Evolutionary conservation across 2,329 filamentous ascomycete genomes (phyloP).

Genomic region (Xylaria sp.): DNA sequence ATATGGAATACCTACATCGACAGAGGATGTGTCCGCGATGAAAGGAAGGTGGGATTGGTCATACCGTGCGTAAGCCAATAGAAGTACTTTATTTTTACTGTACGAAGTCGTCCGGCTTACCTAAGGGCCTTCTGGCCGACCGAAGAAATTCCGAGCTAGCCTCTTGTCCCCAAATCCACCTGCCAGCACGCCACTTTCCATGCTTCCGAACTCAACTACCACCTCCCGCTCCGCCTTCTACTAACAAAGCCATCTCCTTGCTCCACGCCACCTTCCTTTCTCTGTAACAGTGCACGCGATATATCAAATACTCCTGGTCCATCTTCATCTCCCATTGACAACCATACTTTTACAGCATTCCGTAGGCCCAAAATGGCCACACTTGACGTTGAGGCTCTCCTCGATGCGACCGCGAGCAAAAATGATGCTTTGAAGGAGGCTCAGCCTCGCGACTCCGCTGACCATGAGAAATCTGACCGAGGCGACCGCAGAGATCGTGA

Average conservation of each 20-base stretch:
- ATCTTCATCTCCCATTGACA: neutral
- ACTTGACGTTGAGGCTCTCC: conserved; percentile 79
- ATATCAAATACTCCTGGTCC: neutral
- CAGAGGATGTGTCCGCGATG: neutral
- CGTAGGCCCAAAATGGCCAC: conserved; percentile 40
- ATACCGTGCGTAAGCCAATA: too few species aligned
- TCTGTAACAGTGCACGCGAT: neutral
- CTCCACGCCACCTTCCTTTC: neutral
- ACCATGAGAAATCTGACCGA: conserved; percentile 50
- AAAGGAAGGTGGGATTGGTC: too few species aligned
- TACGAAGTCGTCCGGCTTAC: too few species aligned
- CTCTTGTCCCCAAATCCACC: conserved; percentile 5
- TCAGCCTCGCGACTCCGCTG: conserved; percentile 49
- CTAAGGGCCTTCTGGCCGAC: neutral
- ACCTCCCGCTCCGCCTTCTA: conserved; percentile 5
- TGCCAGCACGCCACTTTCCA: conserved; percentile 14
- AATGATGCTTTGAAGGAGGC: conserved; percentile 44
- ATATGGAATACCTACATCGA: neutral
- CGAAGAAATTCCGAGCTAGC: conserved; percentile 12
- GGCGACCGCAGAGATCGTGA: conserved; percentile 44
- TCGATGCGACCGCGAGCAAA: conserved; percentile 74
- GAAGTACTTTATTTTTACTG: too few species aligned
- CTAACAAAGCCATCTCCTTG: conserved; percentile 1
- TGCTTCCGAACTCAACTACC: neutral
- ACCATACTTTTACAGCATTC: neutral